phyloP scores from a whole-genome alignment of 2,329 filamentous ascomycete species.

The Cercospora nicotianae region DNA sequence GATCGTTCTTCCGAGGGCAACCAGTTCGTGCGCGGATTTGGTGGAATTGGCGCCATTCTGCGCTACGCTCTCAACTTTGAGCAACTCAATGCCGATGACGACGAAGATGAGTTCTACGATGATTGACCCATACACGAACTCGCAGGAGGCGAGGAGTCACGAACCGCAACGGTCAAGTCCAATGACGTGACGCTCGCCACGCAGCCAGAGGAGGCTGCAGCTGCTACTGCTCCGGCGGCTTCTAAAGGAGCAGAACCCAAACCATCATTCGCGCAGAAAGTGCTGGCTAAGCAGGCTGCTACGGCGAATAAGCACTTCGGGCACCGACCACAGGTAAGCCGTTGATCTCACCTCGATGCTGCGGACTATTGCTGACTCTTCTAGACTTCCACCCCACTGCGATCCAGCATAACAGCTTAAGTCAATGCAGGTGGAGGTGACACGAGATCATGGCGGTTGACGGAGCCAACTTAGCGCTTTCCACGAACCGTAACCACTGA shows the following conservation, averaged over 20 bases:
- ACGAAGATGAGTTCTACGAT: conserved; percentile 78
- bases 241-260: conserved; percentile 22
- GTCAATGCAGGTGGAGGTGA: neutral
- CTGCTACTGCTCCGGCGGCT: conserved; percentile 34
- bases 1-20: conserved; percentile 97
- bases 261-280: conserved; percentile 25
- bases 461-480: neutral
- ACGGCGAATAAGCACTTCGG: conserved; percentile 26
- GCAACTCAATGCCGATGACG: conserved; percentile 87
- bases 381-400: conserved; percentile 34
- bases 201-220: conserved; percentile 38
- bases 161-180: conserved; percentile 51
- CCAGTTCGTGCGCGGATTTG: conserved; percentile 99
- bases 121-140: conserved; percentile 80
- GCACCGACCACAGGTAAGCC: conserved; percentile 32
- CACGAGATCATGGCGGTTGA: neutral
- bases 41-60: conserved; percentile 94
- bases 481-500: neutral
- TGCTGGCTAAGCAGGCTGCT: conserved; percentile 23
- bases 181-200: conserved; percentile 58
- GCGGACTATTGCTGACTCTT: conserved; percentile 16
- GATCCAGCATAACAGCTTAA: conserved; percentile 27
- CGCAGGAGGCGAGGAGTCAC: conserved; percentile 72
- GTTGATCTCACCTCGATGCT: neutral
- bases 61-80: conserved; percentile 99